A percentile compares a stretch with the other conserved stretches of the same genome.
phyloP scores from a whole-genome alignment of 345 rosid species.

The Syzygium jambos region DNA sequence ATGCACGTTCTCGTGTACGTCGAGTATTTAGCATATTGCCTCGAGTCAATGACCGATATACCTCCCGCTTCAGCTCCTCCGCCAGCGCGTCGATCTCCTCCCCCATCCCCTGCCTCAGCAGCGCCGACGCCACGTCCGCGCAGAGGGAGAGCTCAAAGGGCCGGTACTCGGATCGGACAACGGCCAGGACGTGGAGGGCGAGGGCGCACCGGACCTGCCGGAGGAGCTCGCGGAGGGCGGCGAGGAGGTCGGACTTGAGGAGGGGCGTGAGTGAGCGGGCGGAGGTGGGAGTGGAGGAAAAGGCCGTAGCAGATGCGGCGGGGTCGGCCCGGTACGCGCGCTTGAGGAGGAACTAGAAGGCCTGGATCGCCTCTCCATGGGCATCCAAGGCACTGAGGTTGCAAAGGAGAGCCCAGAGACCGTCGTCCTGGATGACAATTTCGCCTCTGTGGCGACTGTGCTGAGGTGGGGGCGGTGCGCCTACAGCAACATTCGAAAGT shows the following conservation, averaged over 20 bases:
- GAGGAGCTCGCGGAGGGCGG: conserved; percentile 66
- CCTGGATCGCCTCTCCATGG: conserved; percentile 87
- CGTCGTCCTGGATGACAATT: conserved; percentile 64
- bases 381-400: conserved; percentile 81
- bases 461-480: conserved; percentile 81
- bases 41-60: not conserved
- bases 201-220: conserved; percentile 64
- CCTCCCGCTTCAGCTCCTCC: conserved; percentile 30
- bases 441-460: conserved; percentile 59
- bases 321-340: conserved; percentile 38
- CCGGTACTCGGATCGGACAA: conserved; percentile 52
- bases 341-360: conserved; percentile 67
- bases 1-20: not conserved
- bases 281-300: conserved; percentile 57
- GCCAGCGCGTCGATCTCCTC: conserved; percentile 52
- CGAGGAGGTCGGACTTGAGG: conserved; percentile 24
- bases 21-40: not conserved
- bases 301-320: conserved; percentile 50
- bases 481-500: conserved; percentile 69
- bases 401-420: conserved; percentile 83
- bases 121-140: conserved; percentile 50
- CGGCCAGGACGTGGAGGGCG: conserved; percentile 67
- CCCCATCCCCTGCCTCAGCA: conserved; percentile 35
- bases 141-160: conserved; percentile 37
- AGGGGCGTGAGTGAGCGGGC: conserved; percentile 63